These are phyloP conservation scores for Colletotrichum coccodes DNA, from an alignment of 2,329 filamentous ascomycete species.

Conservation along the genomic window DNA sequence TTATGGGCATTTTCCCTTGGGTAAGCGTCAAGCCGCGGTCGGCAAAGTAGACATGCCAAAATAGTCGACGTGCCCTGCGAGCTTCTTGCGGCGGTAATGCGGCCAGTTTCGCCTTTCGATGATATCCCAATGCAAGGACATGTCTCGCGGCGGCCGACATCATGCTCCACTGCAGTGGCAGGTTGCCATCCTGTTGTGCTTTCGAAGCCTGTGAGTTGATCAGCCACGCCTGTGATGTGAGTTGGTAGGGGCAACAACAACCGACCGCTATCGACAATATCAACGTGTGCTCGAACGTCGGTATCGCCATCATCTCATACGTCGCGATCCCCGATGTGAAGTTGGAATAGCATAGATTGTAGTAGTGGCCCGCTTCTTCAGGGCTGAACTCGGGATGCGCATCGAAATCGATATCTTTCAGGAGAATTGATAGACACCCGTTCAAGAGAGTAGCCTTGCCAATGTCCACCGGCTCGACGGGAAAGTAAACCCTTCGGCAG, in stretches of 20 bases:
- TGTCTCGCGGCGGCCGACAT: slow-evolving; percentile 34
- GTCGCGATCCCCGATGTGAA: slow-evolving; percentile 31
- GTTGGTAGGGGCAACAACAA: background rate
- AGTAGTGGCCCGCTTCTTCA: slow-evolving; percentile 20
- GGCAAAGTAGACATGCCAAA: slow-evolving; percentile 36
- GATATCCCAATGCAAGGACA: slow-evolving; percentile 35
- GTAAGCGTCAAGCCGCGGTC: slow-evolving; percentile 32
- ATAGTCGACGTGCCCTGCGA: slow-evolving; percentile 26
- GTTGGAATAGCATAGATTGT: slow-evolving; percentile 27
- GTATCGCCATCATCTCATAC: slow-evolving; percentile 29
- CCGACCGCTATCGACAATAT: slow-evolving; percentile 31
- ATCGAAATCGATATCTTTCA: slow-evolving; percentile 31
- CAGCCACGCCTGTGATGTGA: background rate
- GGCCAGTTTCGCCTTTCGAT: slow-evolving; percentile 28
- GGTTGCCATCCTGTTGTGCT: slow-evolving; percentile 32
- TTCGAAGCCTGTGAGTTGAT: slow-evolving; percentile 24
- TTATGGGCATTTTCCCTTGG: slow-evolving; percentile 33
- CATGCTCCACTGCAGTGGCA: slow-evolving; percentile 33
- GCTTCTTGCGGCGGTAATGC: slow-evolving; percentile 21
- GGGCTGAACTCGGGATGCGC: slow-evolving; percentile 18
- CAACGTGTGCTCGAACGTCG: slow-evolving; percentile 30
- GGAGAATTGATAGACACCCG: slow-evolving; percentile 30
- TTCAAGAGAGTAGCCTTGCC: slow-evolving; percentile 34
- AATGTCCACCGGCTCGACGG: slow-evolving; percentile 31
- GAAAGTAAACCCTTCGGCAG: slow-evolving; percentile 34